Conservation (phyloP, 768 basidiomycete genomes). For the Xerocomellus amylosporus region DNA sequence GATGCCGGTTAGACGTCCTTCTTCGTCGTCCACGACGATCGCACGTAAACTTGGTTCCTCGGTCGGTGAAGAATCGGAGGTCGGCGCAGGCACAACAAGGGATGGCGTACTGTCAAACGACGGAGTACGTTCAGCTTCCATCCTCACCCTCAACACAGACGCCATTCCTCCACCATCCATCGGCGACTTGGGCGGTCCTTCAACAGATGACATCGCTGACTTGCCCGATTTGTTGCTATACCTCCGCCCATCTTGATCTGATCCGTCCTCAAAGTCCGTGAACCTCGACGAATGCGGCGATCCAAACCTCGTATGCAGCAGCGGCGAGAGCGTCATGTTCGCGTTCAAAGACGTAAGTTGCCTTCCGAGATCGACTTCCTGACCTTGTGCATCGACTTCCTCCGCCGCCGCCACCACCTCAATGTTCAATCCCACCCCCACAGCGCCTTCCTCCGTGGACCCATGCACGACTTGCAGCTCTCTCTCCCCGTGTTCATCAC, state of each 20-base stretch:
- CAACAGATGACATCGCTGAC: slow-evolving; percentile 15
- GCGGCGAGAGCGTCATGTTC: slow-evolving; percentile 30
- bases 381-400: slow-evolving; percentile 9
- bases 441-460: slow-evolving; percentile 11
- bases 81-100: not conserved
- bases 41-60: slow-evolving; percentile 2
- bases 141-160: slow-evolving; percentile 16
- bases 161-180: slow-evolving; percentile 15
- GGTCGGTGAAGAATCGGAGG: not conserved
- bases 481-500: slow-evolving; percentile 18
- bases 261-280: slow-evolving; percentile 30
- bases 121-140: slow-evolving; percentile 11
- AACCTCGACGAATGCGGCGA: slow-evolving; percentile 36
- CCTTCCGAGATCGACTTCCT: slow-evolving; percentile 7
- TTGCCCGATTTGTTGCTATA: slow-evolving; percentile 15
- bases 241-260: slow-evolving; percentile 22
- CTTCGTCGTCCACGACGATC: slow-evolving; percentile 20
- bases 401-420: slow-evolving; percentile 12
- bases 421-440: slow-evolving; percentile 7
- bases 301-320: slow-evolving; percentile 42
- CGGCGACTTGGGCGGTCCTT: slow-evolving; percentile 13
- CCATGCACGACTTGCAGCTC: slow-evolving; percentile 21
- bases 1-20: slow-evolving; percentile 4
- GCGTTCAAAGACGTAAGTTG: not conserved
- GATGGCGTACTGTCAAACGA: not conserved